Conservation (phyloP, 179 eudicot genomes). For the Beta corolliflora region DNA sequence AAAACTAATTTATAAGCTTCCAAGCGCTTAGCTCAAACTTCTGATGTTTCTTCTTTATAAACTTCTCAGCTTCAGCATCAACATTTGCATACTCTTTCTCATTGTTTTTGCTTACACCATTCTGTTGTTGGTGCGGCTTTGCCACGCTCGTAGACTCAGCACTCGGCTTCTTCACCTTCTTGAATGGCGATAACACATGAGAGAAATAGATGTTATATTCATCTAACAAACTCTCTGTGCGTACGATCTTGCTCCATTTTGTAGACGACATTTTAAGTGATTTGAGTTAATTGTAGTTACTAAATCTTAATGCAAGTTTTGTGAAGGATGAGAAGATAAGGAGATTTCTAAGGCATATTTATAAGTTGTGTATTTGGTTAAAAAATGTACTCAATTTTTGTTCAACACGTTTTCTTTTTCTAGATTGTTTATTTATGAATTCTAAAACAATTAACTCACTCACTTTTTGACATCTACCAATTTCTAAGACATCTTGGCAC, state of each 20-base stretch:
- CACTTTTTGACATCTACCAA: background rate
- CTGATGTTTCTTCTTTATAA: slow-evolving; percentile 22
- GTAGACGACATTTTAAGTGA: slow-evolving; percentile 3
- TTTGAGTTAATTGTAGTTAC: background rate
- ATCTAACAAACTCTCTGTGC: slow-evolving; percentile 29
- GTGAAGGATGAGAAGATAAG: background rate
- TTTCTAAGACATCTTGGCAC: background rate
- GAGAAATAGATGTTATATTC: slow-evolving; percentile 34
- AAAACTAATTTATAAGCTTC: background rate
- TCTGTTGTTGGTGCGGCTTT: background rate
- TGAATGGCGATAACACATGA: slow-evolving; percentile 26
- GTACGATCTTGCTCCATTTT: slow-evolving; percentile 16
- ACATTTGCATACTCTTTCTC: background rate
- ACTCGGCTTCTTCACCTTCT: slow-evolving; percentile 15
- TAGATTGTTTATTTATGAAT: background rate
- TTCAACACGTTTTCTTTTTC: background rate
- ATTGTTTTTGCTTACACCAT: background rate
- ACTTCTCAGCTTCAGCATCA: slow-evolving; percentile 19
- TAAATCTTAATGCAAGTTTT: background rate
- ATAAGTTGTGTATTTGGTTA: background rate
- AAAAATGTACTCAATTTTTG: background rate
- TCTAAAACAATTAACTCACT: background rate
- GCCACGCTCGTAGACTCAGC: slow-evolving; percentile 1
- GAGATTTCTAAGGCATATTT: background rate
- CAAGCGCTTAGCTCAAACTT: slow-evolving; percentile 19